phyloP scores from a whole-genome alignment of 768 basidiomycete species.

The Collybia sp. region DNA sequence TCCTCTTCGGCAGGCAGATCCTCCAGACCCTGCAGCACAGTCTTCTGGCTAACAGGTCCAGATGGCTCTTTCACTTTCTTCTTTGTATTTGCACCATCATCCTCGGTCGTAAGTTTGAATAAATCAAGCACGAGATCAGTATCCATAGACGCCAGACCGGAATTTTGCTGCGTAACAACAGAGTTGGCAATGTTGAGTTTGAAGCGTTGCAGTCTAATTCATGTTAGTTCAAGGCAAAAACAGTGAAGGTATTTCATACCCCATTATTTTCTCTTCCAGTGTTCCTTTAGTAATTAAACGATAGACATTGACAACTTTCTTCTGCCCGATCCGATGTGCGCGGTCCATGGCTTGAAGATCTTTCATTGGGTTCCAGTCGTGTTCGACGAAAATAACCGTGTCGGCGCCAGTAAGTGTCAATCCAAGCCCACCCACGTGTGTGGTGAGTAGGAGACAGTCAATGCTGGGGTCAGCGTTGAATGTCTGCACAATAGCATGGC shows the following conservation, averaged over 20 bases:
- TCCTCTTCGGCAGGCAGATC: constrained; percentile 92
- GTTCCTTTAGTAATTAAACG: constrained; percentile 96
- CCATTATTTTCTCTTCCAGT: constrained; percentile 99
- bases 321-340: constrained; percentile 96
- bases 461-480: constrained; percentile 98
- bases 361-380: constrained; percentile 99
- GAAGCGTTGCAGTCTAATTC: constrained; percentile 86
- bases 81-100: constrained; percentile 46
- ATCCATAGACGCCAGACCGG: constrained; percentile 92
- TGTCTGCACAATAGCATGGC: constrained; percentile 95
- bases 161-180: constrained; percentile 95
- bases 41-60: constrained; percentile 71
- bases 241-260: constrained; percentile 46
- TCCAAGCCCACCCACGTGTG: constrained; percentile 94
- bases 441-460: constrained; percentile 92
- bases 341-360: constrained; percentile 99
- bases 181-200: constrained; percentile 98
- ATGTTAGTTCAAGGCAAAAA: constrained; percentile 4
- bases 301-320: constrained; percentile 99
- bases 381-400: constrained; percentile 98
- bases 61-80: constrained; percentile 49
- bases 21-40: constrained; percentile 83
- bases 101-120: constrained; percentile 78
- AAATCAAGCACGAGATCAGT: constrained; percentile 95
- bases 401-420: constrained; percentile 96